phyloP scores from a whole-genome alignment of 768 basidiomycete species.

The Leccinum disarticulatum region DNA sequence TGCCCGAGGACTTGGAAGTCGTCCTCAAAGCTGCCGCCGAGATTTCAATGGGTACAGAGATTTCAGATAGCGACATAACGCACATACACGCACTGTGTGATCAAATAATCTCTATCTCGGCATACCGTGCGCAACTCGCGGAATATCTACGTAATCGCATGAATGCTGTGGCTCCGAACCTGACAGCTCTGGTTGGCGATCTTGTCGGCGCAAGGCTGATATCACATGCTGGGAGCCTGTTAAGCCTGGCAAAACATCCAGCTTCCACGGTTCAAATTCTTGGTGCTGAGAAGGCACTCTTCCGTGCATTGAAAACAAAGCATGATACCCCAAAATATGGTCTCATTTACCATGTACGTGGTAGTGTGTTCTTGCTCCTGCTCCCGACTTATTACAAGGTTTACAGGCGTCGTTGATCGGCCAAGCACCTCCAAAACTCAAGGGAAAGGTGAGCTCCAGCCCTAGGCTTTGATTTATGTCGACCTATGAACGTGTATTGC shows the following conservation, averaged over 20 bases:
- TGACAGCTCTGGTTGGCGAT: conserved; percentile 82
- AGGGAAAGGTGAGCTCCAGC: conserved; percentile 82
- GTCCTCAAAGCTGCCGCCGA: conserved; percentile 94
- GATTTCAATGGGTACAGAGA: conserved; percentile 99
- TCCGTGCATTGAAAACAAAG: conserved; percentile 76
- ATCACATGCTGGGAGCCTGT: conserved; percentile 70
- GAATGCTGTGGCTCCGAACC: conserved; percentile 96
- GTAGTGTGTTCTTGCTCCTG: not conserved
- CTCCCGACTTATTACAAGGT: conserved; percentile 6
- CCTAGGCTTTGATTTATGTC: not conserved
- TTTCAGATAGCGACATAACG: conserved; percentile 93
- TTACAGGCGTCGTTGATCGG: conserved; percentile 88
- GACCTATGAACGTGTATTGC: conserved; percentile 6
- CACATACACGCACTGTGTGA: conserved; percentile 97
- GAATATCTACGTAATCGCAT: conserved; percentile 98
- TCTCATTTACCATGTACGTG: conserved; percentile 91
- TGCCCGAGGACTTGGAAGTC: conserved; percentile 96
- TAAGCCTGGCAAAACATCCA: conserved; percentile 71
- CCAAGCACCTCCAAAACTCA: conserved; percentile 95
- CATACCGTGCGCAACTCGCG: conserved; percentile 91
- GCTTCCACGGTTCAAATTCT: conserved; percentile 79
- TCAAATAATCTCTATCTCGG: conserved; percentile 95
- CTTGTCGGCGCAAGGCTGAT: conserved; percentile 75
- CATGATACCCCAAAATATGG: conserved; percentile 99
- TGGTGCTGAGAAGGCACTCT: conserved; percentile 75